phyloP scores from a whole-genome alignment of 805 yeast genomes.

The Teunomyces pallodes region DNA sequence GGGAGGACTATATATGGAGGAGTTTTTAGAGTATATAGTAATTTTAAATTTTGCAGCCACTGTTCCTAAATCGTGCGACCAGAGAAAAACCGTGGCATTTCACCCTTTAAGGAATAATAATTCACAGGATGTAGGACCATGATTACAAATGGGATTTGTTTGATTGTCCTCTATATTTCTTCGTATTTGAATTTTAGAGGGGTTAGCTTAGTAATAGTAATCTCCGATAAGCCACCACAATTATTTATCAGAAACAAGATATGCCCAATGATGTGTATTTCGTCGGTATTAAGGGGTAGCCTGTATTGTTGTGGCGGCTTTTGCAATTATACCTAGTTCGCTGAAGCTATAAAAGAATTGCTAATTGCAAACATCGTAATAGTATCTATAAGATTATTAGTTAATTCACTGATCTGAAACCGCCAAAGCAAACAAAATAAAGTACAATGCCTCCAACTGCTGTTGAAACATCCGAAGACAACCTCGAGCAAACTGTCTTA shows the following conservation, averaged over 20 bases:
- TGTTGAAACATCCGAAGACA: neutral
- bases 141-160: neutral
- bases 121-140: neutral
- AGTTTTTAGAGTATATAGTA: neutral
- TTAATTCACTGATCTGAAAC: neutral
- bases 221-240: conserved; percentile 1
- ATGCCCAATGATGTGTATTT: neutral
- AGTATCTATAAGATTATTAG: no score
- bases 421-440: neutral
- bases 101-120: no score
- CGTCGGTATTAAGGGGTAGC: neutral
- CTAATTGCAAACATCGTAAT: no score
- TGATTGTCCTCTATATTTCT: neutral
- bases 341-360: no score
- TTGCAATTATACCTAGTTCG: neutral
- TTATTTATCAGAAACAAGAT: neutral
- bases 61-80: neutral
- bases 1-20: neutral
- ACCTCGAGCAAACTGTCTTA: conserved; percentile 5
- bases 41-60: conserved; percentile 1
- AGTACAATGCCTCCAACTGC: conserved; percentile 5
- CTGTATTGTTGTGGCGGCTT: neutral
- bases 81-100: neutral
- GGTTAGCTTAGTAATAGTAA: neutral
- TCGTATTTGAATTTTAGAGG: no score